Evolutionary conservation across 257 asterid genomes (phyloP).

Genomic region (Orobanche coerulescens): DNA sequence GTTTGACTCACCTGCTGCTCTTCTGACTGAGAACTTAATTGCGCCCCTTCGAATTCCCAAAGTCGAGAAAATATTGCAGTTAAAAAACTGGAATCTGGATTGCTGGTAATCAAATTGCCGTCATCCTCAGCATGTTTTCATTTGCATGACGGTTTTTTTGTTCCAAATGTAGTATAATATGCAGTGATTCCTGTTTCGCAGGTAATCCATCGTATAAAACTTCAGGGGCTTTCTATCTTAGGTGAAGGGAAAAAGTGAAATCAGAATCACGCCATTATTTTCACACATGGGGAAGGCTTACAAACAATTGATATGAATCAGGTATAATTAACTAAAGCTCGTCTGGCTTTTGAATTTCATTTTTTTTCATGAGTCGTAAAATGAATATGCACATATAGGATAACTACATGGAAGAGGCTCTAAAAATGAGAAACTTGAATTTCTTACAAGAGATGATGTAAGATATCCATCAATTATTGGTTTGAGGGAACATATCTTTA

Average conservation of each 20-base stretch:
- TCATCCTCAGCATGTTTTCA: no score
- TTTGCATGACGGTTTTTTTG: not conserved
- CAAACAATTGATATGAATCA: slow-evolving; percentile 95
- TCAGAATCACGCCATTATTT: slow-evolving; percentile 84
- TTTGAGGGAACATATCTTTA: slow-evolving; percentile 57
- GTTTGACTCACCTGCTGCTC: no score
- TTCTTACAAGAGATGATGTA: slow-evolving; percentile 43
- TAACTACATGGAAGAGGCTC: slow-evolving; percentile 59
- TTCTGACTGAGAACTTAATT: no score
- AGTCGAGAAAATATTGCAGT: no score
- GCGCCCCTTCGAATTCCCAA: no score
- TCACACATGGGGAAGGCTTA: slow-evolving; percentile 83
- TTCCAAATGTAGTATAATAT: slow-evolving; percentile 23
- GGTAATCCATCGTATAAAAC: slow-evolving; percentile 85
- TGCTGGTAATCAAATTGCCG: no score
- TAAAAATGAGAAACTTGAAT: slow-evolving; percentile 56
- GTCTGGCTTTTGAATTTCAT: not conserved
- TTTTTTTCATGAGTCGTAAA: not conserved
- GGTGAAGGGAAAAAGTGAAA: slow-evolving; percentile 95
- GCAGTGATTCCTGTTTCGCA: slow-evolving; percentile 18
- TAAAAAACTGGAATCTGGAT: no score
- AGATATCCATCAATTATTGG: slow-evolving; percentile 54
- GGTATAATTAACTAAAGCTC: slow-evolving; percentile 30
- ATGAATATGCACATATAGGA: slow-evolving; percentile 31
- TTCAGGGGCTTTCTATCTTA: slow-evolving; percentile 77